Evolutionary conservation across 1,139 yeast genomes (phyloP).

Genomic region (Yamadazyma friedrichii): DNA sequence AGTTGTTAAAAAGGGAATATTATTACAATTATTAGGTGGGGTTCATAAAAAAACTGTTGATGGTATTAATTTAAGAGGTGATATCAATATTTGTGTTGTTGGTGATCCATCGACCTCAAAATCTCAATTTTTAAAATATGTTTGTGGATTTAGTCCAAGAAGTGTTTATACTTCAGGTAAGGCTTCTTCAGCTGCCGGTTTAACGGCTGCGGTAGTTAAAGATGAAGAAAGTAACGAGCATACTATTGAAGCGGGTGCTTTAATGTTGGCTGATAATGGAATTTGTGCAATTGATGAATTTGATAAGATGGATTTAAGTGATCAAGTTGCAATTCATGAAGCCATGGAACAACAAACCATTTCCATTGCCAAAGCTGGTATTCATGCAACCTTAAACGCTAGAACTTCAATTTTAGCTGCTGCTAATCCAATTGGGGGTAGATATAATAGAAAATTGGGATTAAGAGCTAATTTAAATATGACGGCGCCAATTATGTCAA

Average conservation of each 20-base stretch:
- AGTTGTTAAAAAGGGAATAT: conserved; percentile 85
- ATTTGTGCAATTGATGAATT: conserved; percentile 98
- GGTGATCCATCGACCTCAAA: conserved; percentile 99
- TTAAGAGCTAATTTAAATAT: conserved; percentile 85
- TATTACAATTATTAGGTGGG: conserved; percentile 89
- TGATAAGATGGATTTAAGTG: conserved; percentile 94
- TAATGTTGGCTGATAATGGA: conserved; percentile 98
- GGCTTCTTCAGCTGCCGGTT: conserved; percentile 98
- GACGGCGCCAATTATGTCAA: conserved; percentile 99
- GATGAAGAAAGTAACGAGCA: conserved; percentile 98
- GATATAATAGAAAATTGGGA: conserved; percentile 85
- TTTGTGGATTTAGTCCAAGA: conserved; percentile 87
- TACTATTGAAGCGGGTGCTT: conserved; percentile 98
- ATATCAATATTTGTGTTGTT: conserved; percentile 92
- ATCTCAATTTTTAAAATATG: conserved; percentile 93
- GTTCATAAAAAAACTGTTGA: conserved; percentile 94
- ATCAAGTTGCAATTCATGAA: conserved; percentile 98
- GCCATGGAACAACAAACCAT: conserved; percentile 99
- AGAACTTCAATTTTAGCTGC: conserved; percentile 94
- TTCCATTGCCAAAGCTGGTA: conserved; percentile 97
- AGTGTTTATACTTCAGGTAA: conserved; percentile 98
- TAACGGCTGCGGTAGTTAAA: conserved; percentile 96
- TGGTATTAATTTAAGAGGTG: conserved; percentile 95
- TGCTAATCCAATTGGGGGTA: conserved; percentile 95
- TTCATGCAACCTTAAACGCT: conserved; percentile 93